Evolutionary conservation across 1,139 yeast species (phyloP), one percentile per base, ranked within the genome.

Genomic region (Kodamaea alishanica): DNA sequence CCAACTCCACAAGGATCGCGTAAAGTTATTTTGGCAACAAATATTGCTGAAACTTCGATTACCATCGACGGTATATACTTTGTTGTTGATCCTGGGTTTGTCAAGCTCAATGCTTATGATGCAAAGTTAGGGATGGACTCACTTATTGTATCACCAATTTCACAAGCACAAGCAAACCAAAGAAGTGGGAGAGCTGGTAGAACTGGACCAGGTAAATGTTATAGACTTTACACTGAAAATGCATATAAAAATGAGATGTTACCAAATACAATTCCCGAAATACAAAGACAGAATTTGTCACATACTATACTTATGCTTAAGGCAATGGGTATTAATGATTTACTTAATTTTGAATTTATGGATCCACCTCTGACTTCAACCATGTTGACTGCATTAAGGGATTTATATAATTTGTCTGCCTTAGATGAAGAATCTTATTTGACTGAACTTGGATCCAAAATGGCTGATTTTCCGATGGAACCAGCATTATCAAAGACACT

Each of bases 381-480:
- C 0, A 75, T 92, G 74, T 56, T 84, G 34, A 72, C 80, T 8
- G 96, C 98, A 0, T 63, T 92, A 37, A 90, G 86, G 50, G 96
- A 90, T 48, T 67, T 94, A 31, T 92, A 81, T 55, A 83, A 85
- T 30, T 65, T 94, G 31, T 81, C 84, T 24, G 97, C 97, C 0
- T 65, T 94, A 32, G 95, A 89, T 55, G 84, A 81, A 28, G 77
- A 79, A 15, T 97, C 97, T 0, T 59, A 69, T 31, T 62, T 94
- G 42, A 92, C 97, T 0, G 56, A 66, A 3, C 63, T 85, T 25
- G 99, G 99, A 0, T 67, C 80, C 36, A 74, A 78, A 48, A 85
- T 94, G 95, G 88, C 97, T 0, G 86, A 84, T 41, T 89, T 90
- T 56, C 98, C 99, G 0, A 88, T 92, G 89, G 96, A 88, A 44